These are phyloP conservation scores for Paraphoma sp. DNA, from an alignment of 2,329 filamentous ascomycete genomes.

Conservation along the genomic window DNA sequence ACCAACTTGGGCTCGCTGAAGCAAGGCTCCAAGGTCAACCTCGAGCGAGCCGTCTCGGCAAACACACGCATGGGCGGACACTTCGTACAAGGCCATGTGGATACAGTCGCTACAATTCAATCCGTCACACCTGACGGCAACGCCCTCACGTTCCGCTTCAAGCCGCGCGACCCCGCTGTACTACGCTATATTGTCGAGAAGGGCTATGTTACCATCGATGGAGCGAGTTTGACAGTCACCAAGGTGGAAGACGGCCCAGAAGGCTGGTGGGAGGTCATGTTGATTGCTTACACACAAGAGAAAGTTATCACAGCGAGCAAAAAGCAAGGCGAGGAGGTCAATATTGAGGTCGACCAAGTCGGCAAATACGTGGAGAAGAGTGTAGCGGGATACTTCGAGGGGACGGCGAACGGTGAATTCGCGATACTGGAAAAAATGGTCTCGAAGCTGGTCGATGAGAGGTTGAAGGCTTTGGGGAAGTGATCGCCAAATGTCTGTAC, in stretches of 20 bases:
- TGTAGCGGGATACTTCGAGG: slow-evolving; percentile 77
- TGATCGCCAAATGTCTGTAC: slow-evolving; percentile 6
- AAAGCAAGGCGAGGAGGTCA: slow-evolving; percentile 79
- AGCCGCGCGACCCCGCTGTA: slow-evolving; percentile 71
- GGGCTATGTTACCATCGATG: slow-evolving; percentile 92
- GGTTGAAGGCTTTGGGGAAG: slow-evolving; percentile 55
- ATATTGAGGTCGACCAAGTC: slow-evolving; percentile 91
- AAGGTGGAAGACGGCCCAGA: slow-evolving; percentile 78
- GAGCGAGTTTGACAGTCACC: slow-evolving; percentile 92
- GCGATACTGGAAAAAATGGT: slow-evolving; percentile 61
- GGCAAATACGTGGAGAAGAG: slow-evolving; percentile 91
- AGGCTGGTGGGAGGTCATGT: slow-evolving; percentile 94
- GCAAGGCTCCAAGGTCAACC: slow-evolving; percentile 76
- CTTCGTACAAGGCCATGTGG: slow-evolving; percentile 97
- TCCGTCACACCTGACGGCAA: slow-evolving; percentile 83
- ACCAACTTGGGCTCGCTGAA: slow-evolving; percentile 87
- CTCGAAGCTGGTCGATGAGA: slow-evolving; percentile 75
- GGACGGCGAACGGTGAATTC: slow-evolving; percentile 58
- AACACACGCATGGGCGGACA: slow-evolving; percentile 97
- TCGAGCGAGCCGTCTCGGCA: slow-evolving; percentile 90
- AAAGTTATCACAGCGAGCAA: slow-evolving; percentile 84
- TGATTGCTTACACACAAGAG: slow-evolving; percentile 96
- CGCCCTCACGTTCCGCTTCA: slow-evolving; percentile 84
- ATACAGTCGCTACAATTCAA: slow-evolving; percentile 80
- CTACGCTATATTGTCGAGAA: slow-evolving; percentile 94